A percentile compares a stretch with the other conserved stretches of the same genome.
These are phyloP conservation scores for Clitopilus passeckerianus DNA, from an alignment of 768 basidiomycete genomes.

Conservation along the genomic window DNA sequence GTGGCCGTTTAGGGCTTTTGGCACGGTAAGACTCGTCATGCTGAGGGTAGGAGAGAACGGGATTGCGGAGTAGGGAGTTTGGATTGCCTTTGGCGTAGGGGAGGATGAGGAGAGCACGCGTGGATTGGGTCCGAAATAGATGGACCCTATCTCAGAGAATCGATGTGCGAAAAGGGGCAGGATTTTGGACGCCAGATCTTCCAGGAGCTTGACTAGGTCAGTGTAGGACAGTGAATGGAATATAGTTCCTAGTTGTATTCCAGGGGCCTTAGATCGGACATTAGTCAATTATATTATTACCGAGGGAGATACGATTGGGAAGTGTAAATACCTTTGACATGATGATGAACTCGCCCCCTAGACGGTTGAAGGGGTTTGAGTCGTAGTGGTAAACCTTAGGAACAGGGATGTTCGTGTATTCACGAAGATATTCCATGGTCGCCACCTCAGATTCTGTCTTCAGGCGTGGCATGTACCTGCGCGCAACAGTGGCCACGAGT, in stretches of 20 bases:
- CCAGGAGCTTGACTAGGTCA: constrained; percentile 58
- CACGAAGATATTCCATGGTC: constrained; percentile 75
- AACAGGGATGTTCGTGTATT: constrained; percentile 67
- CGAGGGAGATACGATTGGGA: constrained; percentile 2
- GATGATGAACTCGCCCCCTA: constrained; percentile 82
- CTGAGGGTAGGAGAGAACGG: constrained; percentile 39
- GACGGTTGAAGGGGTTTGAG: constrained; percentile 77
- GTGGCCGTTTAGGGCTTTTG: constrained; percentile 10
- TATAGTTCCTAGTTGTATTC: constrained; percentile 64
- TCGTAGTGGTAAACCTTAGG: constrained; percentile 75
- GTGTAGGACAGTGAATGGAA: constrained; percentile 68
- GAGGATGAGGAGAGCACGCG: constrained; percentile 26
- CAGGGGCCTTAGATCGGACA: constrained; percentile 43
- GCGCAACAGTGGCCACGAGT: constrained; percentile 75
- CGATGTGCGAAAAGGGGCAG: constrained; percentile 75
- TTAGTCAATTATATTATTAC: constrained; percentile 2
- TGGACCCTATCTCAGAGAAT: constrained; percentile 71
- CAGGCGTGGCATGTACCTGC: constrained; percentile 80
- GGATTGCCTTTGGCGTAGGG: constrained; percentile 38
- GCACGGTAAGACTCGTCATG: constrained; percentile 20
- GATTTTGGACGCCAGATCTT: constrained; percentile 62
- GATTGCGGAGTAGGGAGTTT: constrained; percentile 33
- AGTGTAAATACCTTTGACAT: constrained; percentile 70
- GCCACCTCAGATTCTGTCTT: constrained; percentile 88
- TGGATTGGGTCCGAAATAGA: constrained; percentile 54